Evolutionary conservation across 768 basidiomycete species (phyloP), one percentile per base, ranked within the genome.

Genomic region (Saitozyma podzolica): DNA sequence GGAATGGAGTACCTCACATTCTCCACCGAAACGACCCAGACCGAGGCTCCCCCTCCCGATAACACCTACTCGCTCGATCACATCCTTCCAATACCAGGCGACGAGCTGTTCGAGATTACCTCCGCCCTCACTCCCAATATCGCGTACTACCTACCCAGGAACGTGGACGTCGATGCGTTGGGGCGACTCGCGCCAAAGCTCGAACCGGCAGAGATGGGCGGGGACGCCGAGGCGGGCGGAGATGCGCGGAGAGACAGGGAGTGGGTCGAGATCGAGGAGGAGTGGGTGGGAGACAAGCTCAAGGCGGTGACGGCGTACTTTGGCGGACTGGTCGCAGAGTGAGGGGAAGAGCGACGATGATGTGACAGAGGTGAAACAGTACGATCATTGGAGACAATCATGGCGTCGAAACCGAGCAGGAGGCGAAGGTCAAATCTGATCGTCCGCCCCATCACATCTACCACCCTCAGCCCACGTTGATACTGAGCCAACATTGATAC

Each of bases 231-330:
- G 76, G 58, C 64, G 77, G 66, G 57, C 8, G 58, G 57, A 8
- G 60, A 11, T 16, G 56, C 16, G 17, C 14, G 56, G 11, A 56
- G 66, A 42, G 56, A 66, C 14, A 56, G 54, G 45, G 91, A 92
- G 78, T 82, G 79, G 78, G 84, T 95, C 9, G 95, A 97, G 79
- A 84, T 97, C 8, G 93, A 98, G 75, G 95, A 98, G 79, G 91
- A 91, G 77, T 97, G 92, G 93, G 95, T 91, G 88, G 89, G 92
- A 2, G 83, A 83, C 9, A 95, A 95, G 82, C 80, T 98, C 50
- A 98, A 97, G 75, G 95, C 94, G 0, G 80, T 98, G 56, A 96
- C 92, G 0, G 93, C 91, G 76, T 95, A 96, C 78, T 96, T 88
- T 79, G 95, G 95, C 8, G 91, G 91, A 11, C 80, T 97, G 49